Percentiles rank a stretch among this genome's conserved stretches.
Conservation (phyloP, 148 eudicot genomes). For the Polygonum aviculare region DNA sequence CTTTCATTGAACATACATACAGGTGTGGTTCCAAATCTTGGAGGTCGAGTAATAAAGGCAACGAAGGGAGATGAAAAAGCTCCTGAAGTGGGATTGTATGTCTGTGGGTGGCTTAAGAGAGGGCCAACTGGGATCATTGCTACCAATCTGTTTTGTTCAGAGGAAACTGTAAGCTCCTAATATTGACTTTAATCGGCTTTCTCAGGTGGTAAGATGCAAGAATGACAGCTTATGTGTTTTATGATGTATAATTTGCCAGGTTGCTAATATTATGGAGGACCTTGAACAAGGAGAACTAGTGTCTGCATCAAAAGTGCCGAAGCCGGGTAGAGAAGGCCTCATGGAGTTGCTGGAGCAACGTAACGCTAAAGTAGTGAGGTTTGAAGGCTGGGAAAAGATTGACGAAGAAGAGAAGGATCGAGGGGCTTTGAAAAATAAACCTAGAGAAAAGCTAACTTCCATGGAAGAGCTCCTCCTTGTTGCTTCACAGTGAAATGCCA, state of each 20-base stretch:
- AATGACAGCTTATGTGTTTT: background rate
- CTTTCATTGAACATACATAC: conserved; percentile 25
- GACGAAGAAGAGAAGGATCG: conserved; percentile 63
- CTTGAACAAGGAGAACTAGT: conserved; percentile 39
- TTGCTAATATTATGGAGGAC: conserved; percentile 65
- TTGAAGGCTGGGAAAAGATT: conserved; percentile 74
- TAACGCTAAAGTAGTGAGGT: conserved; percentile 45
- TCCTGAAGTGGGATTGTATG: conserved; percentile 58
- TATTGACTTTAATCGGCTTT: background rate
- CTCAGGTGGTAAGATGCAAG: background rate
- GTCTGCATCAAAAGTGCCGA: conserved; percentile 32
- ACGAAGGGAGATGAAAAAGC: conserved; percentile 22
- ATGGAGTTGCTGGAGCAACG: conserved; percentile 46
- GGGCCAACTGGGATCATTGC: conserved; percentile 95
- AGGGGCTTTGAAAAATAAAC: conserved; percentile 59
- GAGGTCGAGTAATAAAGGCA: conserved; percentile 59
- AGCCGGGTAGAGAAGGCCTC: conserved; percentile 85
- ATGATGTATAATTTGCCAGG: conserved; percentile 24
- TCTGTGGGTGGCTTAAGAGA: conserved; percentile 96
- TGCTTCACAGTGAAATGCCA: conserved; percentile 30
- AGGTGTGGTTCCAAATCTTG: conserved; percentile 80
- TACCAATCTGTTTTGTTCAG: conserved; percentile 87
- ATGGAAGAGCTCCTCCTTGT: conserved; percentile 64
- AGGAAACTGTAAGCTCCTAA: conserved; percentile 69
- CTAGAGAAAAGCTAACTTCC: conserved; percentile 62